phyloP scores from a whole-genome alignment of 805 yeast genomes.

The Candida loeiensis region DNA sequence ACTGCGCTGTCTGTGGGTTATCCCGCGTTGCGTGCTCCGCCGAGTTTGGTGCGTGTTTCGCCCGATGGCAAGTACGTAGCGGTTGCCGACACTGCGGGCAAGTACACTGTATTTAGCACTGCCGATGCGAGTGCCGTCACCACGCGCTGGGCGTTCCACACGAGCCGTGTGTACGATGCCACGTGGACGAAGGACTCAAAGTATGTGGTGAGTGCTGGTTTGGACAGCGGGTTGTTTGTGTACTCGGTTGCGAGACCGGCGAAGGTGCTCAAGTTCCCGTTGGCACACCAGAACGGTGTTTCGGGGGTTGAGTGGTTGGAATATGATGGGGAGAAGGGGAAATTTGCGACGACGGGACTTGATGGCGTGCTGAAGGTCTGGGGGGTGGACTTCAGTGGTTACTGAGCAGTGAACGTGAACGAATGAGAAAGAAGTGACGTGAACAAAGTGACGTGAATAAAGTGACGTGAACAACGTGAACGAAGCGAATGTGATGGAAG shows the following conservation, averaged over 20 bases:
- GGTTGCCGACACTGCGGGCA: constrained; percentile 84
- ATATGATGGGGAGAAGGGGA: constrained; percentile 30
- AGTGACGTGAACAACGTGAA: too few relatives aligned
- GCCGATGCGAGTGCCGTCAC: constrained; percentile 58
- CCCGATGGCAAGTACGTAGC: constrained; percentile 70
- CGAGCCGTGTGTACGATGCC: constrained; percentile 72
- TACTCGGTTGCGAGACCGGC: constrained; percentile 79
- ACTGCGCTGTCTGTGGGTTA: constrained; percentile 47
- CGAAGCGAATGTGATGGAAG: background rate
- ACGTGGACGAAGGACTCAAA: constrained; percentile 76
- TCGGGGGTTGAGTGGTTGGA: constrained; percentile 67
- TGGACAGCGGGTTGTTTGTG: constrained; percentile 77
- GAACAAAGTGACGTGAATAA: too few relatives aligned
- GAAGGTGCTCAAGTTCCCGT: constrained; percentile 66
- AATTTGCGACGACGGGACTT: constrained; percentile 67
- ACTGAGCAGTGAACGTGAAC: background rate
- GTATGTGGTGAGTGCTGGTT: constrained; percentile 71
- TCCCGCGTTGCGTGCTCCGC: constrained; percentile 55
- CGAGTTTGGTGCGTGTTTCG: constrained; percentile 63
- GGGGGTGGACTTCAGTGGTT: constrained; percentile 37
- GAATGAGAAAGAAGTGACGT: background rate
- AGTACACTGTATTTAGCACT: constrained; percentile 68
- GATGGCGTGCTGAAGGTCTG: constrained; percentile 82
- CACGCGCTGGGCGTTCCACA: constrained; percentile 94
- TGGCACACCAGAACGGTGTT: constrained; percentile 89